Percentiles rank a stretch among this genome's conserved stretches.
These are phyloP conservation scores for Hypoxylon sp. DNA, from an alignment of 2,329 filamentous ascomycete species.

Conservation along the genomic window DNA sequence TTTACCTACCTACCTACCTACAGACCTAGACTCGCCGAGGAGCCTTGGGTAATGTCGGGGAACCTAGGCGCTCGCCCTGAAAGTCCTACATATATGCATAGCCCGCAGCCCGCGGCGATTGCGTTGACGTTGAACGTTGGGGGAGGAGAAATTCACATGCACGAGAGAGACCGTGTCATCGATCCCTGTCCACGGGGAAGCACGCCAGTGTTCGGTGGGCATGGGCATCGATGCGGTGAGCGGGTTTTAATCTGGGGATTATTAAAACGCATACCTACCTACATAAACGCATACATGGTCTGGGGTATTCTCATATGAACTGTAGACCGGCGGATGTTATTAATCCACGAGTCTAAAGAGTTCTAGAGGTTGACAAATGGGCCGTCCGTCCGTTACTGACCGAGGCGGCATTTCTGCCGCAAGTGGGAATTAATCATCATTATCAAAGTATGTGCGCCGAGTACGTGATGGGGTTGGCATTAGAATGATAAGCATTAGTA, in stretches of 20 bases:
- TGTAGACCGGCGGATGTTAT: neutral
- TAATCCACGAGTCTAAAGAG: neutral
- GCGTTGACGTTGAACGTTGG: neutral
- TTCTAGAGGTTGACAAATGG: neutral
- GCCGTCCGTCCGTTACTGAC: constrained; percentile 1
- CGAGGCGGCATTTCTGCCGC: neutral
- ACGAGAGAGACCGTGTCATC: neutral
- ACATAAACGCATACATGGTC: neutral
- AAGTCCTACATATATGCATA: neutral
- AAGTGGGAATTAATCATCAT: constrained; percentile 17
- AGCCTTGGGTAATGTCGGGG: neutral
- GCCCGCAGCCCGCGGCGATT: too few relatives aligned
- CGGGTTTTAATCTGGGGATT: neutral
- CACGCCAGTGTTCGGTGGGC: neutral
- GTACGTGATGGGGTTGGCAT: neutral
- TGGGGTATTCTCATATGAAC: neutral
- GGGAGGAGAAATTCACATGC: neutral
- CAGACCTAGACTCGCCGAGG: neutral
- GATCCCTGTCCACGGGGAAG: constrained; percentile 1
- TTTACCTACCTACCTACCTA: too few relatives aligned
- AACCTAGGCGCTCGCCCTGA: neutral
- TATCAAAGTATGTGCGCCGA: neutral
- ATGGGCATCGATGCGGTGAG: neutral
- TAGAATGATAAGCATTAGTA: neutral
- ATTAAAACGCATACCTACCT: neutral